Conservation (phyloP, 495 filamentous ascomycete species). For the Neurospora discreta region DNA sequence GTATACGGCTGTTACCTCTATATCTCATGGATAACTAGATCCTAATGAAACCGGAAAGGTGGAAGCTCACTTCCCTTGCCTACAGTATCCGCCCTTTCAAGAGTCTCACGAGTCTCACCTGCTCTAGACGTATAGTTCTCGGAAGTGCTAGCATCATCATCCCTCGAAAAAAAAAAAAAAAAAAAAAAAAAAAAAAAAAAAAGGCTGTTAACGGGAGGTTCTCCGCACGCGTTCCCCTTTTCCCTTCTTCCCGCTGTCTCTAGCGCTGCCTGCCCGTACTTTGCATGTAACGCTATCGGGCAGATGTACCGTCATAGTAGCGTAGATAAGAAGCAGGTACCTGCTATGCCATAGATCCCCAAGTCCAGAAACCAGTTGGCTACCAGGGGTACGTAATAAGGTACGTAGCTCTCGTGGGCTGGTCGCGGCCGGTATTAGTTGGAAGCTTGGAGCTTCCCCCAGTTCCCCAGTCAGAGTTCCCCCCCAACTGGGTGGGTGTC, state of each 20-base stretch:
- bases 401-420: background rate
- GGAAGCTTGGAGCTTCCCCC: background rate
- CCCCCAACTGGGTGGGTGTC: background rate
- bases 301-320: background rate
- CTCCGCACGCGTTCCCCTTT: background rate
- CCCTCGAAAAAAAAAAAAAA: background rate
- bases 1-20: background rate
- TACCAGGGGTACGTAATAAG: background rate
- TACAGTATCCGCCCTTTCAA: background rate
- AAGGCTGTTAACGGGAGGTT: too few species aligned
- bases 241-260: background rate
- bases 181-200: too few species aligned
- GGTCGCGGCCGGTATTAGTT: background rate
- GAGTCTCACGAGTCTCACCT: background rate
- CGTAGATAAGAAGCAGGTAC: background rate
- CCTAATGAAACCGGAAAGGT: background rate
- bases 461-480: conserved; percentile 1
- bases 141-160: background rate
- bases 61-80: background rate
- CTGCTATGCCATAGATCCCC: background rate
- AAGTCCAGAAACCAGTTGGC: background rate
- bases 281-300: background rate
- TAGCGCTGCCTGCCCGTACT: background rate
- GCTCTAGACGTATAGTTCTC: background rate
- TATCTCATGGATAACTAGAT: background rate